Conservation (phyloP, 2,329 filamentous ascomycete genomes). For the Xylogone sp. region DNA sequence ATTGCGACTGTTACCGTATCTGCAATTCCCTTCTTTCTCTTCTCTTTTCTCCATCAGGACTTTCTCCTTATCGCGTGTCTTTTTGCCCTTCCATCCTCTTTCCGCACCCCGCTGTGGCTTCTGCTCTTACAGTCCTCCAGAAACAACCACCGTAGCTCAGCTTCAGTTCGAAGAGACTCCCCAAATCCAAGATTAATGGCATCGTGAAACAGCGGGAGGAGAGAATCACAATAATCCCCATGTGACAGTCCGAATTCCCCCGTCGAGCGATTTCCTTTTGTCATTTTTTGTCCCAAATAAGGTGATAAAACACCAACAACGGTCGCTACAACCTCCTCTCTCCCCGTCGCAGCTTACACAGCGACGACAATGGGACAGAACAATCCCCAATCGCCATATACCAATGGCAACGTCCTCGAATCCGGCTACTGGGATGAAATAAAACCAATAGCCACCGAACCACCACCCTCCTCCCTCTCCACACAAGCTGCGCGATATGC, state of each 20-base stretch:
- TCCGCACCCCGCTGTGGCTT: too few relatives aligned
- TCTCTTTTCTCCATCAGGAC: background rate
- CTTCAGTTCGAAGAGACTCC: too few relatives aligned
- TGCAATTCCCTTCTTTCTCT: background rate
- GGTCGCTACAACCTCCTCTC: background rate
- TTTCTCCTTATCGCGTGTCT: background rate
- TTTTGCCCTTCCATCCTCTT: background rate
- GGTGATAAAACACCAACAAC: too few relatives aligned
- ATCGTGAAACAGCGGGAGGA: too few relatives aligned
- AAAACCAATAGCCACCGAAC: background rate
- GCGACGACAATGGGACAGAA: background rate
- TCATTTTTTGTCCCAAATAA: too few relatives aligned
- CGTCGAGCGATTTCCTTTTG: too few relatives aligned
- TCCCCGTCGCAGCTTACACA: background rate
- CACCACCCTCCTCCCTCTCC: background rate
- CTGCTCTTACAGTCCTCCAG: too few relatives aligned
- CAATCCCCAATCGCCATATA: background rate
- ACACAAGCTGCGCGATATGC: constrained; percentile 2
- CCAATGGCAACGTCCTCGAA: constrained; percentile 5
- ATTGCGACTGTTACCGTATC: too few relatives aligned
- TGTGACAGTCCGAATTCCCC: too few relatives aligned
- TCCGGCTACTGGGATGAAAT: constrained; percentile 2
- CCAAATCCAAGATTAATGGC: too few relatives aligned
- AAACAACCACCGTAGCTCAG: too few relatives aligned
- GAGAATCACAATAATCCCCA: too few relatives aligned